Percentiles rank a stretch among this genome's conserved stretches.
Evolutionary conservation across 2,329 filamentous ascomycete genomes (phyloP).

Genomic region (Balansia obtecta): DNA sequence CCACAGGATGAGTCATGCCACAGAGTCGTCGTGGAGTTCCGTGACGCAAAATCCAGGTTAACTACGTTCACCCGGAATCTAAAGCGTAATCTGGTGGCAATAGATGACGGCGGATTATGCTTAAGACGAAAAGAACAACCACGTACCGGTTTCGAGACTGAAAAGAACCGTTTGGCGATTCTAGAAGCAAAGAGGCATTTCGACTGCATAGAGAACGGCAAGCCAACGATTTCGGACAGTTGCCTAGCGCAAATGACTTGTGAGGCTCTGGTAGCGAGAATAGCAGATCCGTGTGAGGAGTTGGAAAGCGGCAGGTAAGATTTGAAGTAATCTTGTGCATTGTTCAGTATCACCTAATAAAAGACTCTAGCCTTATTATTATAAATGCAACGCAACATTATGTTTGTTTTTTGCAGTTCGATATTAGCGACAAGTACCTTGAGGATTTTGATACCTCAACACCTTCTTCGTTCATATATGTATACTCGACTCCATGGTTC

Average conservation of each 20-base stretch:
- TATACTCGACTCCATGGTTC: background rate
- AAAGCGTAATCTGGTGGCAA: background rate
- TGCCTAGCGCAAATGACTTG: background rate
- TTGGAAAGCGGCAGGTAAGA: background rate
- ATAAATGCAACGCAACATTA: background rate
- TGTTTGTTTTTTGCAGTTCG: background rate
- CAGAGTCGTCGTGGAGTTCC: background rate
- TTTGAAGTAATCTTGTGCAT: background rate
- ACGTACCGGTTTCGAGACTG: background rate
- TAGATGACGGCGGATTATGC: background rate
- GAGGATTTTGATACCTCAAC: background rate
- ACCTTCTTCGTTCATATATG: background rate
- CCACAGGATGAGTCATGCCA: background rate
- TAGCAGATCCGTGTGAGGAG: background rate
- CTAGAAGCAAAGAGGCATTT: background rate
- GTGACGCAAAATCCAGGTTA: background rate
- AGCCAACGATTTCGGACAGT: background rate
- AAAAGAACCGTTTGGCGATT: background rate
- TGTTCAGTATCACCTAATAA: too few species aligned
- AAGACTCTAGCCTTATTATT: background rate
- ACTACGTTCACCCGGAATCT: background rate
- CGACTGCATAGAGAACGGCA: background rate
- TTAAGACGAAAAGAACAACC: background rate
- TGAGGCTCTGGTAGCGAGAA: background rate
- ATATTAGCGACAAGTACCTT: background rate